Evolutionary conservation across 345 rosid genomes (phyloP), one percentile per base, ranked within the genome.

Genomic region (Populus deltoides): DNA sequence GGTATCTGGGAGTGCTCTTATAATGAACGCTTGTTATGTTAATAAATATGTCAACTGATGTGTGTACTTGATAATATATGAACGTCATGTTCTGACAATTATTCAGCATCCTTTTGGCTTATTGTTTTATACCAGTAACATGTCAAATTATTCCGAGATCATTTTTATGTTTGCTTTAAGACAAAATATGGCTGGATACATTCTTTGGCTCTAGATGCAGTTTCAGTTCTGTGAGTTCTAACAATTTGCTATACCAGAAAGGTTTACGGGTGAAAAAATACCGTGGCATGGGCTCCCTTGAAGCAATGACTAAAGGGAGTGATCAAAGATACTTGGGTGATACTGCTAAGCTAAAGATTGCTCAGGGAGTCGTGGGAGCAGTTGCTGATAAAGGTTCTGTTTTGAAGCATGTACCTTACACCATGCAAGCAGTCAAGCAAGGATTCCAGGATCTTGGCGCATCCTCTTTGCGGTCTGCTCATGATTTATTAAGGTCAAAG

Each of bases 361-460:
- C 99, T n/a, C 97, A 93, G 85, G 99, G 99, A 47, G 99, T 96
- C 62, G 98, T 96, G 38, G 99, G 98, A 81, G 90, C 97, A 43
- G 97, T 96, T 71, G 90, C 92, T 22, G 98, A 96, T 86, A 93
- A 92, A 88, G 99, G 97, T n/a, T 93, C 98, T 3, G 91, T 93
- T 15, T 86, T 93, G 81, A 89, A 89, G 83, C 83, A 92, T 72
- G 65, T 92, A 75, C 98, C 98, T 76, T 93, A 96, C 84, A 87
- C 97, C 3, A 90, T 93, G 91, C 99, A 96, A 82, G 99, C 99
- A 18, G 98, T 92, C 72, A 96, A 90, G 84, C 99, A 95, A 89
- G 99, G 99, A 39, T 90, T 96, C 77, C 99, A 96, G 87, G 99
- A 96, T 83, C 92, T 93, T 59, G 98, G 99, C 49, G 97, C 97